Percentiles rank a stretch among this genome's conserved stretches.
Evolutionary conservation across 208 protist genomes (phyloP).

Genomic region (Leishmania martiniquensis): DNA sequence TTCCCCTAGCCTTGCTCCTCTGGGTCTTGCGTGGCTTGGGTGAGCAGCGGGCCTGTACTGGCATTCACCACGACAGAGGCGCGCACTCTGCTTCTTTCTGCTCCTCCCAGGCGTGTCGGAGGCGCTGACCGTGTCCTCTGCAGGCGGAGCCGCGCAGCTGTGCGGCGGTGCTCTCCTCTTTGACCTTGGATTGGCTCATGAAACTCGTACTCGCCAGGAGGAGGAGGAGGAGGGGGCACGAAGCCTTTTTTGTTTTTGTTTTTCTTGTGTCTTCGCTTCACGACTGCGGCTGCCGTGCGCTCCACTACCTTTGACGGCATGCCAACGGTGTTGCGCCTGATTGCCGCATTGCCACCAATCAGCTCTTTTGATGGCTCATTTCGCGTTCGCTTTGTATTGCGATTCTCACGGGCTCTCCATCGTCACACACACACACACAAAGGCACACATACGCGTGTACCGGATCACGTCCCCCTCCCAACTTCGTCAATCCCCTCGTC

Average conservation of each 20-base stretch:
- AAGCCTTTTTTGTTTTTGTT: too few species aligned
- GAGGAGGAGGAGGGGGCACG: too few species aligned
- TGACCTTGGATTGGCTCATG: too few species aligned
- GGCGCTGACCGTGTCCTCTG: not conserved
- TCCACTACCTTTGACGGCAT: not conserved
- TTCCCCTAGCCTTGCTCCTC: too few species aligned
- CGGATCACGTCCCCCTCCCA: not conserved
- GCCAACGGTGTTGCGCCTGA: not conserved
- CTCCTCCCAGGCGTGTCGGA: not conserved
- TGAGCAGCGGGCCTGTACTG: not conserved
- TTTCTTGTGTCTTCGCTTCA: not conserved
- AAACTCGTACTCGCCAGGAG: too few species aligned
- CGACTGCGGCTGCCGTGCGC: not conserved
- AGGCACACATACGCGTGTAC: not conserved
- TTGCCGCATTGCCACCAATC: not conserved
- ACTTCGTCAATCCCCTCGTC: too few species aligned
- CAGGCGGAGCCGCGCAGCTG: not conserved
- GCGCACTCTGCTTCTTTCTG: not conserved
- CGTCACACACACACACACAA: not conserved
- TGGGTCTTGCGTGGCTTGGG: not conserved
- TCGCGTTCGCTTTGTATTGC: not conserved
- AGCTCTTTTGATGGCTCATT: not conserved
- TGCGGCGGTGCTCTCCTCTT: not conserved
- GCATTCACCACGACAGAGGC: too few species aligned
- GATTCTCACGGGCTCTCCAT: not conserved